Conservation (phyloP, 2,329 filamentous ascomycete genomes). For the Penicillium glabrum region DNA sequence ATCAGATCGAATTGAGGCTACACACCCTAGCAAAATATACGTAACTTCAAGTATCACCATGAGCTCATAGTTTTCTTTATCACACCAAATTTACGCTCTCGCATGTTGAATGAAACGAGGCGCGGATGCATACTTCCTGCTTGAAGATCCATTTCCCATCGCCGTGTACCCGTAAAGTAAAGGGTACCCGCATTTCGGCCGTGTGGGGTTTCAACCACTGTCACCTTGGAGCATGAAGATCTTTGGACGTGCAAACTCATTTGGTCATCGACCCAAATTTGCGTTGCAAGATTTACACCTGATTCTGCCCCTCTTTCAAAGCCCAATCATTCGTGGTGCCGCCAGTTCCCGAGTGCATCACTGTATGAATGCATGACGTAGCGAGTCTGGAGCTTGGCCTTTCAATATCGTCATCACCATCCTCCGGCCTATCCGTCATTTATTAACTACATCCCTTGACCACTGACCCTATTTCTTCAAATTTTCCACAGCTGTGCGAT, state of each 20-base stretch:
- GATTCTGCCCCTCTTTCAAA: neutral
- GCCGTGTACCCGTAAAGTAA: neutral
- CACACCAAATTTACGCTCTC: no score
- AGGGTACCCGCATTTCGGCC: neutral
- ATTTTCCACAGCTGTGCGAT: neutral
- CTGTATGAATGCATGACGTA: conserved; percentile 40
- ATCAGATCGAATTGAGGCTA: neutral
- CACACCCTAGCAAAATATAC: neutral
- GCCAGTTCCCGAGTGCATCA: conserved; percentile 17
- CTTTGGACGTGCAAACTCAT: neutral
- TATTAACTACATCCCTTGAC: conserved; percentile 18
- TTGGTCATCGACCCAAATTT: neutral
- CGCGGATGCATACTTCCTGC: neutral
- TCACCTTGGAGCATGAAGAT: neutral
- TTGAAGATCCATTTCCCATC: neutral
- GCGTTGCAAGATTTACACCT: neutral
- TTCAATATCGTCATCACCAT: conserved; percentile 31
- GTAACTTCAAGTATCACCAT: no score
- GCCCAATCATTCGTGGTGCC: conserved; percentile 4
- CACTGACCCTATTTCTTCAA: neutral
- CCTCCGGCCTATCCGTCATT: conserved; percentile 32
- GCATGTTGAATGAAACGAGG: neutral
- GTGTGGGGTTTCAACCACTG: neutral
- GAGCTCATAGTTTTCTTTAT: no score
- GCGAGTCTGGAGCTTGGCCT: conserved; percentile 15